These are phyloP conservation scores for Termitomyces bulborhizus DNA, from an alignment of 768 basidiomycete genomes.

Conservation along the genomic window DNA sequence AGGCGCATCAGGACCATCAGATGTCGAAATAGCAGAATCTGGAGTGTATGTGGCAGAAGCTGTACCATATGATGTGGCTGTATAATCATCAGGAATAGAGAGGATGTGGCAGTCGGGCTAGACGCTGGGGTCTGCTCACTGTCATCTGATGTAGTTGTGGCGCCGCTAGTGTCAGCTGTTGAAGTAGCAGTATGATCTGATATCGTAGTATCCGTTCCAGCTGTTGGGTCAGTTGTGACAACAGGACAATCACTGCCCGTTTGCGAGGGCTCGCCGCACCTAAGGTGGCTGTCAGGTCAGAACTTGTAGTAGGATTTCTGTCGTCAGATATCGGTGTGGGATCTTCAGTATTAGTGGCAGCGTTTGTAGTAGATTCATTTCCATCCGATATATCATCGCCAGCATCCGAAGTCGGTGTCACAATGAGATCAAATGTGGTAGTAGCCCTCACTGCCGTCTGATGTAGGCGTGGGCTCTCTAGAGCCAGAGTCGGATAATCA, in stretches of 20 bases:
- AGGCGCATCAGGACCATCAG: not conserved
- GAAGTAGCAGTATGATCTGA: not conserved
- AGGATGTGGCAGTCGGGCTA: not conserved
- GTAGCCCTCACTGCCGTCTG: not conserved
- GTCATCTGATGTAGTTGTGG: not conserved
- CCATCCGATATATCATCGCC: not conserved
- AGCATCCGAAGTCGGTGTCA: not conserved
- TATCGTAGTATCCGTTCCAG: not conserved
- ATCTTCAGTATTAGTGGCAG: not conserved
- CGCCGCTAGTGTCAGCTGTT: not conserved
- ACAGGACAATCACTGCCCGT: not conserved
- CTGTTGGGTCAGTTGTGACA: not conserved
- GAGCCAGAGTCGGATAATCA: not conserved
- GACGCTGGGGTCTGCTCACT: not conserved
- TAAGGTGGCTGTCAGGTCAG: not conserved
- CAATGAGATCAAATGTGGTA: not conserved
- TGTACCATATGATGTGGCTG: not conserved
- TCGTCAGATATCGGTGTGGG: not conserved
- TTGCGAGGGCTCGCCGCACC: not conserved
- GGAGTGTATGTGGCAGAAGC: not conserved
- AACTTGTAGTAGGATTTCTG: not conserved
- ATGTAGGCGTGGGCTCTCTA: not conserved
- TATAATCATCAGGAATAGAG: not conserved
- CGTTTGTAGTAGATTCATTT: not conserved
- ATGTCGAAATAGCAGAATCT: not conserved